Conservation (phyloP, 108 stramenopile genomes). For the Nannochloropsis salina region DNA sequence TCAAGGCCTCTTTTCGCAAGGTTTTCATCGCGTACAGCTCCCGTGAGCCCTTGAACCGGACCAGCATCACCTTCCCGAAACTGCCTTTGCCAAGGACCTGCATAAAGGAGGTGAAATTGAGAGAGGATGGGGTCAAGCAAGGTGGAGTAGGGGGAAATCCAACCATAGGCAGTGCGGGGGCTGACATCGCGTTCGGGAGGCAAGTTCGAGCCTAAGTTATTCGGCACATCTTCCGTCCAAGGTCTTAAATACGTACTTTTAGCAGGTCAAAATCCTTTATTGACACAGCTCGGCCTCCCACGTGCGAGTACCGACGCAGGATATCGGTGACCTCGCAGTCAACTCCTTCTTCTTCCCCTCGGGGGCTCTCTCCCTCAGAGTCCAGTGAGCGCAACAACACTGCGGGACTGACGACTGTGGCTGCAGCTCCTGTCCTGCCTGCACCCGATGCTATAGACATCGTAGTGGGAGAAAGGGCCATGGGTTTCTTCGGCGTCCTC, state of each 20-base stretch:
- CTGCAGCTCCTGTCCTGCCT: not conserved
- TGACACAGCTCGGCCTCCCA: not conserved
- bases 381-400: not conserved
- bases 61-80: conserved; percentile 74
- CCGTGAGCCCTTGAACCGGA: conserved; percentile 27
- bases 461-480: not conserved
- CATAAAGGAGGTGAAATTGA: conserved; percentile 26
- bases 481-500: not conserved
- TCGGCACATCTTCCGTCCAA: no score
- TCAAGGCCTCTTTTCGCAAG: conserved; percentile 74
- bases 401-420: not conserved
- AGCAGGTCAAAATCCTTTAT: not conserved
- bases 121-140: not conserved
- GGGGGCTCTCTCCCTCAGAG: conserved; percentile 4
- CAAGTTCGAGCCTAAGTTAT: no score
- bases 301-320: conserved; percentile 16
- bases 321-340: not conserved
- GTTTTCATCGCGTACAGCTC: conserved; percentile 60
- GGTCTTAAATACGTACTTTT: not conserved
- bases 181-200: no score
- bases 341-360: conserved; percentile 10
- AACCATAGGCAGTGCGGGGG: no score
- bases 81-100: conserved; percentile 77
- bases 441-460: not conserved
- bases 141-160: not conserved